A percentile compares a stretch with the other conserved stretches of the same genome.
Evolutionary conservation across 2,329 filamentous ascomycete genomes (phyloP).

Genomic region (Sclerotinia minor): DNA sequence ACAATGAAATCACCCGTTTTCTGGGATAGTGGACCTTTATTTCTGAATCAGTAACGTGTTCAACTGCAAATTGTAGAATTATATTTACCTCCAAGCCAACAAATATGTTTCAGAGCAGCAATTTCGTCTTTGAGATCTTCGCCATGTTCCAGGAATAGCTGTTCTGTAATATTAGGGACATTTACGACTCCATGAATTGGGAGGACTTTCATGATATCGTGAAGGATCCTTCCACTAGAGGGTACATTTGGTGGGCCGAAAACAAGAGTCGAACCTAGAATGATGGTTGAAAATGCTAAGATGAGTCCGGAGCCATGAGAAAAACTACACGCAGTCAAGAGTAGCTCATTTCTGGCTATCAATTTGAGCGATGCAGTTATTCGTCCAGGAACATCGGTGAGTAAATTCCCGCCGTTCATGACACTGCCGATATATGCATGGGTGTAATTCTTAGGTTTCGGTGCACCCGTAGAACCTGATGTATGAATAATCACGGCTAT

Average conservation of each 20-base stretch:
- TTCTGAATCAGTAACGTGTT: not conserved
- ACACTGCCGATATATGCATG: constrained; percentile 44
- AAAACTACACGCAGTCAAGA: constrained; percentile 22
- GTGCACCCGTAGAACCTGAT: constrained; percentile 58
- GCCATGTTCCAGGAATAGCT: constrained; percentile 27
- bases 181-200: constrained; percentile 31
- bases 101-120: constrained; percentile 26
- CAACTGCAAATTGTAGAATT: not conserved
- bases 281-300: constrained; percentile 7
- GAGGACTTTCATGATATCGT: constrained; percentile 32
- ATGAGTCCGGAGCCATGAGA: constrained; percentile 32
- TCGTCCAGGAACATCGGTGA: constrained; percentile 17
- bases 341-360: not conserved
- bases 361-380: not conserved
- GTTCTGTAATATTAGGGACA: constrained; percentile 28
- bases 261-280: constrained; percentile 22
- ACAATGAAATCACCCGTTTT: constrained; percentile 3
- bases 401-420: constrained; percentile 36
- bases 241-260: constrained; percentile 25
- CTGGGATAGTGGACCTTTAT: constrained; percentile 19
- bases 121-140: constrained; percentile 28
- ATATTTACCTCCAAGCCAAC: constrained; percentile 33
- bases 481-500: constrained; percentile 42
- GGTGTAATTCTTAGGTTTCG: constrained; percentile 56
- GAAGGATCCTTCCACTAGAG: constrained; percentile 26